Evolutionary conservation across 2,329 filamentous ascomycete genomes (phyloP), one percentile per base, ranked within the genome.

Genomic region (Pseudocercospora fijiensis): DNA sequence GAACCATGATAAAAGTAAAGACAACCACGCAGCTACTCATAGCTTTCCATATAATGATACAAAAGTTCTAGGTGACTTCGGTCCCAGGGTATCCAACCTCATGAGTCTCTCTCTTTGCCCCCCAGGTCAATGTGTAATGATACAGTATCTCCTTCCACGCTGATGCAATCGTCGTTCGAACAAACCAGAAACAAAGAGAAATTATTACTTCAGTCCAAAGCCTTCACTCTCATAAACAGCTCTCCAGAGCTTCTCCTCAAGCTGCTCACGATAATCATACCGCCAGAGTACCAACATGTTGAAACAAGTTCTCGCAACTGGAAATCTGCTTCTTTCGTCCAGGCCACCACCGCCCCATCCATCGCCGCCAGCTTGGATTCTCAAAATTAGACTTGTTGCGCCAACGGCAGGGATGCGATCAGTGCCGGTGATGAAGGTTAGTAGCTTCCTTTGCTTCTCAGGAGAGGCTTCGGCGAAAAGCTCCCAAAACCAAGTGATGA

Each of bases 221-320:
- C 93, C 93, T 76, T 96, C 92, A 73, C 92, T 96, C 77, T 93
- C 92, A 68, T 86, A 82, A n/a, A 96, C 92, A 3, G 93, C 93
- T 66, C 86, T 85, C 92, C 92, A 96, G 30, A 97, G 79, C 80
- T 88, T 87, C 58, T 77, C 79, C 75, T 91, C 89, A 64, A 96
- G 76, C 69, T 85, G 88, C 73, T 87, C 83, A 69, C 83, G 86
- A 3, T 85, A 86, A 37, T 77, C 75, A 76, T 94, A 96, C 52
- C 86, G 84, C 79, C 89, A 94, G 62, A 97, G 78, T 4, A 89
- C 88, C 67, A 97, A 74, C 76, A 88, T 86, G 75, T 96, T 96
- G 79, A 97, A 97, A 76, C 93, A 97, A 7, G 93, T 97, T 72
- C 92, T 85, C 18, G 93, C 93, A 20, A 91, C 90, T 0, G 93